Base-by-base conservation (phyloP, 192 early-diverging fungal species). In the Spinellus fusiger region DNA sequence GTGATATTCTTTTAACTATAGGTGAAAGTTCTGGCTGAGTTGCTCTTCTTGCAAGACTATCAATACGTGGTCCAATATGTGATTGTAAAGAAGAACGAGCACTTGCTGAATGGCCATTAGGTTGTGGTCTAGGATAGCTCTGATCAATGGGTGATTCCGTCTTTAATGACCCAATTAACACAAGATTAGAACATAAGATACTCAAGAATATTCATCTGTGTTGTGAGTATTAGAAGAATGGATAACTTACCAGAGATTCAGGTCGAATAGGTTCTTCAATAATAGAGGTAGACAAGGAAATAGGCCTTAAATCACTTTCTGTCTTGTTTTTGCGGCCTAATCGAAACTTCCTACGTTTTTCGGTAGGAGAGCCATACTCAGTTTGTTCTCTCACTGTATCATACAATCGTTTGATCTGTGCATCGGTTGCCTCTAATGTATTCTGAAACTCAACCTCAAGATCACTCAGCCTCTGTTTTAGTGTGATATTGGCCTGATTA, bases 361-460 rank as follows among this genome's bases (percentile, higher is more conserved):
- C 35, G 5, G 65, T 54, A 0, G 65, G 65, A 9, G 59, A 60
- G 20, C 65, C 65, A 13, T 67, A 67, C 34, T 67, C 65, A 12
- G 57, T 67, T 15, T 59, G 25, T 12, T 67, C 49, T 13, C 65
- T 48, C 16, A 67, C 57, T 5, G 65, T 49, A 35, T 65, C 63
- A 44, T 65, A 64, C 5, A 71, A 25, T 1, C 59, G 58, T 12
- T 49, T 37, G 31, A 64, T 61, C 37, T 71, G 64, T 22, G 58
- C 37, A 56, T 71, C 63, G 32, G 57, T 65, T 44, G 64, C 69
- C 37, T 66, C 64, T 0, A 66, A 49, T 13, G 56, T 66, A 26
- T 66, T 54, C 27, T 65, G 58, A 50, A 60, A 71, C 49, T 61
- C 64, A 18, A 31, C 18, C 28, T 71, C 56, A 13, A 47, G 37